Conservation (phyloP, 352 stramenopile species). For the Phytophthora pini region DNA sequence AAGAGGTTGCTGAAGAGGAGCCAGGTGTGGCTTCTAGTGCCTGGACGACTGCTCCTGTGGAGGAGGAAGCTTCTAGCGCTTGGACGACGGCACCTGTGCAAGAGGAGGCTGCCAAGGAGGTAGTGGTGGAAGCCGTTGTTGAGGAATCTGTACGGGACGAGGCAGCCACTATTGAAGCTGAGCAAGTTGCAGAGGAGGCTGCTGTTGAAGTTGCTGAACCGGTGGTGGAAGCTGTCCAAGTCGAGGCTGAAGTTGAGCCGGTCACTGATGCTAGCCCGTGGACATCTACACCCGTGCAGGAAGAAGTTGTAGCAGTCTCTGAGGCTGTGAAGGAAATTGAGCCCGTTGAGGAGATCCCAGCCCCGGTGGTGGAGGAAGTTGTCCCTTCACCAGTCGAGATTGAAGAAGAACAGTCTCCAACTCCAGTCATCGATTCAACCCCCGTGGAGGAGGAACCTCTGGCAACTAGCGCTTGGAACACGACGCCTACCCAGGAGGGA, state of each 20-base stretch:
- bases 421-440: neutral
- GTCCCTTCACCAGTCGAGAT: neutral
- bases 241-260: neutral
- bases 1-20: conserved; percentile 24
- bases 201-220: neutral
- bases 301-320: conserved; percentile 11
- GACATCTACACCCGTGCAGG: conserved; percentile 19
- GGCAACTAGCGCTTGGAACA: conserved; percentile 30
- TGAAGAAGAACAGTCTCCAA: neutral
- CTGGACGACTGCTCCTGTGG: conserved; percentile 17
- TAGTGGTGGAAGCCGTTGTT: neutral
- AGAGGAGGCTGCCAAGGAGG: neutral
- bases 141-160: neutral
- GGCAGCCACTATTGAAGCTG: neutral
- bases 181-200: neutral
- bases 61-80: conserved; percentile 21
- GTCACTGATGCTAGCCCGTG: conserved; percentile 6
- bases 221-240: neutral
- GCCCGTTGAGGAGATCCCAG: neutral
- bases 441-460: conserved; percentile 17
- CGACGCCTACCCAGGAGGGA: conserved; percentile 38
- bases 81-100: conserved; percentile 45
- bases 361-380: conserved; percentile 2
- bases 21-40: conserved; percentile 11
- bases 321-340: neutral